These are phyloP conservation scores for Cyberlindnera mississippiensis DNA, from an alignment of 805 yeast species.

Conservation along the genomic window DNA sequence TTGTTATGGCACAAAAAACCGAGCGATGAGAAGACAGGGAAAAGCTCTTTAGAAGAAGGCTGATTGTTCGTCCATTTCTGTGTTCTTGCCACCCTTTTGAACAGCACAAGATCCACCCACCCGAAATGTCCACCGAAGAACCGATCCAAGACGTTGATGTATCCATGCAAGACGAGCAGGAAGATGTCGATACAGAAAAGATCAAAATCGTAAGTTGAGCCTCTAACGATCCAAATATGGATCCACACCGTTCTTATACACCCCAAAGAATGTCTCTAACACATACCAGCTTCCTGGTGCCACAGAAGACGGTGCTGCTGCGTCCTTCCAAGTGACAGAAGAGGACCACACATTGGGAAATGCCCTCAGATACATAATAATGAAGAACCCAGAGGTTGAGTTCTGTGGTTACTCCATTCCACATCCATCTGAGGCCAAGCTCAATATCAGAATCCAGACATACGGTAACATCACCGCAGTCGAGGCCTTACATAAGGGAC, in stretches of 20 bases:
- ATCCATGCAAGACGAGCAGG: constrained; percentile 27
- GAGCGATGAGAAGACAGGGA: constrained; percentile 4
- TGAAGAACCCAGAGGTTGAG: constrained; percentile 97
- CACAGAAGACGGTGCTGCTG: constrained; percentile 90
- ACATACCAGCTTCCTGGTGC: constrained; percentile 63
- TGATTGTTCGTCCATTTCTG: neutral
- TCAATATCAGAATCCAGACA: constrained; percentile 92
- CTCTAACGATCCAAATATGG: no score
- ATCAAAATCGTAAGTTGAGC: constrained; percentile 22
- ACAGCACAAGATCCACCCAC: neutral
- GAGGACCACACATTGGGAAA: constrained; percentile 98
- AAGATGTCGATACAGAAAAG: constrained; percentile 26
- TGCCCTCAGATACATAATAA: constrained; percentile 86
- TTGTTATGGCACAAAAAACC: constrained; percentile 5
- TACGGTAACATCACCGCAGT: constrained; percentile 81
- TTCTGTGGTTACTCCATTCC: constrained; percentile 98
- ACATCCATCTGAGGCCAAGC: constrained; percentile 89
- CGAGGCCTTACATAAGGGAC: constrained; percentile 89
- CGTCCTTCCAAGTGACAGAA: constrained; percentile 86
- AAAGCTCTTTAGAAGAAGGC: no score
- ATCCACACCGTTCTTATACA: no score
- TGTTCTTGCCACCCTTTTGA: neutral
- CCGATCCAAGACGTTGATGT: constrained; percentile 24
- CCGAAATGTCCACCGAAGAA: constrained; percentile 24
- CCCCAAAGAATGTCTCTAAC: neutral